These are phyloP conservation scores for Eucalyptus pauciflora DNA, from an alignment of 345 rosid species.

Conservation along the genomic window DNA sequence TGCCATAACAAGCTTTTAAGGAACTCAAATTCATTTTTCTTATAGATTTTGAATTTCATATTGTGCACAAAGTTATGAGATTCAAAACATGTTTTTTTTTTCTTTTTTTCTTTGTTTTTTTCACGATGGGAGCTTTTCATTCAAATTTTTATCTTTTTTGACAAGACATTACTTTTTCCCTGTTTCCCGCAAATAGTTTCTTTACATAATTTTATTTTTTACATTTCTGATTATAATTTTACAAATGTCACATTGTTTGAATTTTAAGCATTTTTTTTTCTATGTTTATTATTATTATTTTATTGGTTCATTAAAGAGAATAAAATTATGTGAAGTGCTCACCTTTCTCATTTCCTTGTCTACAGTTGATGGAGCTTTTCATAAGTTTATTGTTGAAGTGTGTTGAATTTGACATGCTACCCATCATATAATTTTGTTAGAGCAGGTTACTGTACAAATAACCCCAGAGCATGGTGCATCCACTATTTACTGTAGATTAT, in stretches of 20 bases:
- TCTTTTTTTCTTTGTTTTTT: too few relatives aligned
- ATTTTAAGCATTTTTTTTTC: background rate
- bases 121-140: background rate
- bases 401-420: background rate
- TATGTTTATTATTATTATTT: background rate
- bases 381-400: background rate
- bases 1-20: background rate
- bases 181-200: background rate
- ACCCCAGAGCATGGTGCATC: fast-evolving
- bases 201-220: background rate
- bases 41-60: background rate
- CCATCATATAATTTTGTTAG: background rate
- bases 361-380: background rate
- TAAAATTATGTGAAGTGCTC: background rate
- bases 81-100: too few relatives aligned
- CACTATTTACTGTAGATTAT: background rate
- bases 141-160: background rate
- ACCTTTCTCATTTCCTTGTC: background rate
- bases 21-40: background rate
- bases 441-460: background rate
- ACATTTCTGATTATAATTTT: background rate
- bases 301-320: background rate
- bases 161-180: background rate
- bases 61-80: background rate
- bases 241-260: background rate